Conservation (phyloP, 2,329 filamentous ascomycete species). For the Helotiales sp. region DNA sequence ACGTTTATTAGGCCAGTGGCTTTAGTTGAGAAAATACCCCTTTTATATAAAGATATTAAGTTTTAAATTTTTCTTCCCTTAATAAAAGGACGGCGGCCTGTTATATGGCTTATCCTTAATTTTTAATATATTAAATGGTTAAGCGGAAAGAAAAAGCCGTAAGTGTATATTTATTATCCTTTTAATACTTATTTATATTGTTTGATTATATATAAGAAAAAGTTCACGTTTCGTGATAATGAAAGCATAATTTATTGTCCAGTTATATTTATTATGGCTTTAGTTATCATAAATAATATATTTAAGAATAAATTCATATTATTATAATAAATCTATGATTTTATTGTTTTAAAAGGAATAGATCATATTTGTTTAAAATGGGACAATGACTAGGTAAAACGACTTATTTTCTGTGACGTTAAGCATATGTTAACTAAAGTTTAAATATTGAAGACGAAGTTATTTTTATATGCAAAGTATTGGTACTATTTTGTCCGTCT, state of each 20-base stretch:
- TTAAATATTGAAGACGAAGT: slow-evolving; percentile 33
- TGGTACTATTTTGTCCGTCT: slow-evolving; percentile 45
- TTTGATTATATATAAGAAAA: slow-evolving; percentile 29
- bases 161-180: slow-evolving; percentile 16
- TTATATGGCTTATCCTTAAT: slow-evolving; percentile 36
- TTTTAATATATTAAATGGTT: slow-evolving; percentile 38
- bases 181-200: neutral
- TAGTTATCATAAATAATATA: no score
- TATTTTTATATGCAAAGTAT: slow-evolving; percentile 49
- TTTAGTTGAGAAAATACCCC: slow-evolving; percentile 29
- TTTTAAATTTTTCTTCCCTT: slow-evolving; percentile 37
- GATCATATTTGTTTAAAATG: slow-evolving; percentile 34
- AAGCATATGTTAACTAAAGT: slow-evolving; percentile 26
- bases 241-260: no score
- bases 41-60: slow-evolving; percentile 39
- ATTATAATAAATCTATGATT: no score
- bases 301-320: no score
- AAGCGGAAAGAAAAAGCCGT: slow-evolving; percentile 32
- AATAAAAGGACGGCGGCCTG: slow-evolving; percentile 24
- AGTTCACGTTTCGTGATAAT: slow-evolving; percentile 37
- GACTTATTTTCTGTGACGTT: slow-evolving; percentile 35
- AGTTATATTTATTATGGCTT: no score
- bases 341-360: slow-evolving; percentile 30
- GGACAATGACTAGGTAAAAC: slow-evolving; percentile 32
- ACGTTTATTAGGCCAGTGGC: slow-evolving; percentile 36